Evolutionary conservation across 129 eudicot genomes (phyloP), one percentile per base, ranked within the genome.

Genomic region (Logfia minima): DNA sequence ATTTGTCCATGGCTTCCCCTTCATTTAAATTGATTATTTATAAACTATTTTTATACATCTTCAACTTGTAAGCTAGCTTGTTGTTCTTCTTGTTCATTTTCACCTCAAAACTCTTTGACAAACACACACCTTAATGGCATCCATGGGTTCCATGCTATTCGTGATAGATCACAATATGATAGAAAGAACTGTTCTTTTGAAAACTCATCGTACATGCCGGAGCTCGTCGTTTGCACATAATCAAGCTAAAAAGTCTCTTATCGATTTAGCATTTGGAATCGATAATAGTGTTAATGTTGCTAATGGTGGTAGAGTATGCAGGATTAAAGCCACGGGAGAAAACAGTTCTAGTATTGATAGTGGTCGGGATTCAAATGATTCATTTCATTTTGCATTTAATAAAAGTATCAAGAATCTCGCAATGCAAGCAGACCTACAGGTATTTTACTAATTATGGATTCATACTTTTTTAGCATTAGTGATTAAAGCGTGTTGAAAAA

Each of bases 341-440:
- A 72, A 68, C 24, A 87, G 75, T 1, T 66, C 80, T 0, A 87
- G 81, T 71, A 69, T 71, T 66, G 87, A 71, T 45, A 68, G 52
- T 66, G 84, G 77, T n/a, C 76, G 74, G 5, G 83, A 79, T 24
- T 3, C 75, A 23, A 87, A 86, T 11, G 97, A 89, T 77, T 80
- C 81, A 32, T 51, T 86, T 55, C 94, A 88, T 69, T 94, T 85
- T 72, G 81, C 91, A 3, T 85, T 84, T 64, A 82, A 88, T 22
- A 88, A 77, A 83, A 85, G 85, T 83, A 83, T 73, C 61, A 85
- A 87, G 76, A 86, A 82, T 69, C 68, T 84, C 37, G 86, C 86
- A 13, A 79, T 84, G 82, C 89, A 84, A 71, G 81, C 71, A 45
- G 85, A 82, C 68, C 67, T 87, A 3, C 92, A 88, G 90, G 96